A percentile compares a stretch with the other conserved stretches of the same genome.
phyloP scores from a whole-genome alignment of 2,329 filamentous ascomycete genomes.

The Phialocephala sp. region DNA sequence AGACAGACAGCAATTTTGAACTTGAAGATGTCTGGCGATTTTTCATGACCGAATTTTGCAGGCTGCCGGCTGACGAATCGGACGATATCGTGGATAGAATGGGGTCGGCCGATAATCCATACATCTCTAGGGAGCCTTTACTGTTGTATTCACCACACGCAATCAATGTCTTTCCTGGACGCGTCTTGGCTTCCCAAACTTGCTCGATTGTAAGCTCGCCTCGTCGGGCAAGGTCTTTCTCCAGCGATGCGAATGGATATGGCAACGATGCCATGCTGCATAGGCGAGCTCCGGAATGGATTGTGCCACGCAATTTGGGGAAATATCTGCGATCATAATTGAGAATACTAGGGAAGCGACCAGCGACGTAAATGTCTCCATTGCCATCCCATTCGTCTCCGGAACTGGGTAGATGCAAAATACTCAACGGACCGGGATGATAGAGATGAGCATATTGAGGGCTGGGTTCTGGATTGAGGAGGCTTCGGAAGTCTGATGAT shows the following conservation, averaged over 20 bases:
- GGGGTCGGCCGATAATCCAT: constrained; percentile 59
- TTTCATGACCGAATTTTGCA: constrained; percentile 61
- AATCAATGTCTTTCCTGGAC: constrained; percentile 69
- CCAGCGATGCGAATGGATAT: constrained; percentile 67
- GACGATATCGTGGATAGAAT: constrained; percentile 39
- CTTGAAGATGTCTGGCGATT: constrained; percentile 85
- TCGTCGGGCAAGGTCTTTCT: constrained; percentile 61
- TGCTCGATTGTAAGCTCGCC: constrained; percentile 61
- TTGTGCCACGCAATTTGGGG: constrained; percentile 74
- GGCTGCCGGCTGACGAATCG: constrained; percentile 41
- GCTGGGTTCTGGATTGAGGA: constrained; percentile 53
- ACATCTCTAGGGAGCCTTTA: constrained; percentile 89
- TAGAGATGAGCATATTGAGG: constrained; percentile 73
- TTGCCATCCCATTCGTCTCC: constrained; percentile 49
- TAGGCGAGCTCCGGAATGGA: constrained; percentile 83
- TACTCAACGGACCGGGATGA: constrained; percentile 81
- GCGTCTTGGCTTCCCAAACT: constrained; percentile 58
- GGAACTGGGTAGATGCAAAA: constrained; percentile 74
- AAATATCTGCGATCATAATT: constrained; percentile 90
- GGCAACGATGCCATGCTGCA: constrained; percentile 75
- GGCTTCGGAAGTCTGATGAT: constrained; percentile 35
- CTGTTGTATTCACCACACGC: constrained; percentile 91
- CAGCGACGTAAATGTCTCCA: constrained; percentile 85
- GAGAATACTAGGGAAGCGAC: constrained; percentile 85
- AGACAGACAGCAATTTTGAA: constrained; percentile 81